Base-by-base conservation (phyloP, 345 rosid species). In the Combretum micranthum region DNA sequence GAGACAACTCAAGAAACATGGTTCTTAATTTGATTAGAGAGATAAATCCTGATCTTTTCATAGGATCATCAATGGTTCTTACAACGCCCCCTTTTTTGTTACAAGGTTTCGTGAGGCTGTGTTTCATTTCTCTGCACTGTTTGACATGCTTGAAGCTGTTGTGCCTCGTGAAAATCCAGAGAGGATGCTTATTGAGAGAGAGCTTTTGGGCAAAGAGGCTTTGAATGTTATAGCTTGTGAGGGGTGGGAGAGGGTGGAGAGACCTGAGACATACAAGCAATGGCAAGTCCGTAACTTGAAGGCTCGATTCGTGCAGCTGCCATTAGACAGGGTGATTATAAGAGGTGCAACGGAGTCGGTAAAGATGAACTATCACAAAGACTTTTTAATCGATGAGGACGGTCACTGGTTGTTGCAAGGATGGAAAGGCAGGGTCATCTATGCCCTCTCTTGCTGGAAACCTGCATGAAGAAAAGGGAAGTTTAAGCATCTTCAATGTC, bases 41-140 rank as follows among this genome's bases (percentile, higher is more conserved):
- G 74, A 82, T 85, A 50, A 83, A 77, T 47, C 99, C 96, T 0
- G 76, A 83, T 59, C 48, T 87, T 57, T 93, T 85, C 63, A 71
- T 89, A 51, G 79, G 66, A 65, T 77, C 52, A 65, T 73, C 3
- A 93, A 80, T 60, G 99, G 94, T 25, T 80, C 85, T 26, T 89
- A 79, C 64, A 87, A 77, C 50, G 92, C 96, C 5, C 97, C 99
- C 2, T 87, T 89, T 74, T 93, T 87, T 1, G 85, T 87, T 19
- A 87, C 99, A 22, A 67, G 99, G 50, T 89, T 93, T 53, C 76
- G 92, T 12, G 99, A 93, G 78, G 97, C 92, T 43, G 75, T 93
- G 49, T 93, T 93, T 75, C 91, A 85, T 68, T 93, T 83, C 84
- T 93, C 97, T 20, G 80, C 94, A 54, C 62, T 85, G 71, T 93